Evolutionary conservation across 345 rosid genomes (phyloP).

Genomic region (Boechera divaricarpa): DNA sequence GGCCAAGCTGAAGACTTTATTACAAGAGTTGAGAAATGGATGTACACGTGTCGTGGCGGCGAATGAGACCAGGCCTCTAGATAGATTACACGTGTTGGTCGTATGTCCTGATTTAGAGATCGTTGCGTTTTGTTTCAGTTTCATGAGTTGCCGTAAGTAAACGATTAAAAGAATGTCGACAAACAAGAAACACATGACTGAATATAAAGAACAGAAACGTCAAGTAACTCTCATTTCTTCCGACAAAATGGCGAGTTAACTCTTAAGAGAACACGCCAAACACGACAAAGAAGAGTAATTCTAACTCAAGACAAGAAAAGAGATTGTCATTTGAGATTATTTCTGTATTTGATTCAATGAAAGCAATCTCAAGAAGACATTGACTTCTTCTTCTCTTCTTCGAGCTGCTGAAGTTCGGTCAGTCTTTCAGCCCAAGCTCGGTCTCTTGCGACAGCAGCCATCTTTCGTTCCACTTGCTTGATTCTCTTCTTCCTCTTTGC

Average conservation of each 20-base stretch:
- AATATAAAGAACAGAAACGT: slow-evolving; percentile 23
- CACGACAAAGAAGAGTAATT: slow-evolving; percentile 3
- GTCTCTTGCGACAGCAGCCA: slow-evolving; percentile 94
- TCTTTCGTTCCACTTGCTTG: slow-evolving; percentile 65
- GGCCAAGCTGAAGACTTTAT: slow-evolving; percentile 24
- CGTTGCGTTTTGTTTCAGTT: neutral
- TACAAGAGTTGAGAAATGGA: slow-evolving; percentile 15
- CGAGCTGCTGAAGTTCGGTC: slow-evolving; percentile 69
- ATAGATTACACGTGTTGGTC: slow-evolving; percentile 5
- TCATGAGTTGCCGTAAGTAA: neutral
- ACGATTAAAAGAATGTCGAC: neutral
- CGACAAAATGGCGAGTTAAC: neutral
- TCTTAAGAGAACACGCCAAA: neutral
- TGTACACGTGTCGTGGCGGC: slow-evolving; percentile 20
- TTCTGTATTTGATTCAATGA: slow-evolving; percentile 19
- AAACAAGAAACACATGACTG: slow-evolving; percentile 28
- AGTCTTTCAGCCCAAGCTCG: slow-evolving; percentile 86
- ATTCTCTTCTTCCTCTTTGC: slow-evolving; percentile 77
- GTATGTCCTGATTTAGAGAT: neutral
- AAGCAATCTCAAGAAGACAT: slow-evolving; percentile 51
- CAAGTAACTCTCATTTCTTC: slow-evolving; percentile 27
- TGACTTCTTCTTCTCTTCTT: slow-evolving; percentile 79
- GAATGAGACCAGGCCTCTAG: neutral
- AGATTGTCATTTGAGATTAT: slow-evolving; percentile 16
- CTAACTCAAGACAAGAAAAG: slow-evolving; percentile 7